Evolutionary conservation across 257 asterid genomes (phyloP), one percentile per base, ranked within the genome.

Genomic region (Nicotiana otophora): DNA sequence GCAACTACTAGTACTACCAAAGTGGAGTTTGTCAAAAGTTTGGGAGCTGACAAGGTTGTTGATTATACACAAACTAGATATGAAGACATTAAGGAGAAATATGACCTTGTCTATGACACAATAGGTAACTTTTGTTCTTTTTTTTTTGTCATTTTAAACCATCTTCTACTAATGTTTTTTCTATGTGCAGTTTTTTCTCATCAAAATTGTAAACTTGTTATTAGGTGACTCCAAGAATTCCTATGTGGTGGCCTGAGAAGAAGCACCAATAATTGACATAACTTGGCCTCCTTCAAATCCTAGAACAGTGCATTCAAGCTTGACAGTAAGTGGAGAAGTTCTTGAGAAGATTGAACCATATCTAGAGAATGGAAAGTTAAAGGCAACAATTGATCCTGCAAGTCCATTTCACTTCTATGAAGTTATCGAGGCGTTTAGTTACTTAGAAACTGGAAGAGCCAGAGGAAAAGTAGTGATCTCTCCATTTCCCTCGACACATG

Each of bases 201-300:
- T 11, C 57, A 53, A 53, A 53, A 4, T 53, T 12, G 5, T 53
- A 12, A 53, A 53, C 17, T 26, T 19, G 19, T 86, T 77, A 48
- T 7, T 84, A 91, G 94, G 94, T 3, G 97, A 92, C 69, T 92
- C 95, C 7, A 88, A 82, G 80, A 78, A 88, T 48, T 91, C 95
- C 1, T 83, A 42, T 53, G 88, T 89, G 72, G 88, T 93, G 84
- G 91, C 91, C 1, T 91, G 89, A 86, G 93, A 90, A n/a, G 82
- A 72, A 2, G 89, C 82, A 51, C 86, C 86, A 23, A 78, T 91
- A 48, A 82, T 91, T 8, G 95, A 93, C 84, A 90, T 90, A 89
- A 93, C 95, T 75, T 91, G 97, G 95, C 95, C 92, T 42, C 92
- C 95, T 20, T 90, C 97, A 20, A 91, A 88, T 78, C 91, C 91